These are phyloP conservation scores for Tolypocladium endophyticum DNA, from an alignment of 2,329 filamentous ascomycete species.

Conservation along the genomic window DNA sequence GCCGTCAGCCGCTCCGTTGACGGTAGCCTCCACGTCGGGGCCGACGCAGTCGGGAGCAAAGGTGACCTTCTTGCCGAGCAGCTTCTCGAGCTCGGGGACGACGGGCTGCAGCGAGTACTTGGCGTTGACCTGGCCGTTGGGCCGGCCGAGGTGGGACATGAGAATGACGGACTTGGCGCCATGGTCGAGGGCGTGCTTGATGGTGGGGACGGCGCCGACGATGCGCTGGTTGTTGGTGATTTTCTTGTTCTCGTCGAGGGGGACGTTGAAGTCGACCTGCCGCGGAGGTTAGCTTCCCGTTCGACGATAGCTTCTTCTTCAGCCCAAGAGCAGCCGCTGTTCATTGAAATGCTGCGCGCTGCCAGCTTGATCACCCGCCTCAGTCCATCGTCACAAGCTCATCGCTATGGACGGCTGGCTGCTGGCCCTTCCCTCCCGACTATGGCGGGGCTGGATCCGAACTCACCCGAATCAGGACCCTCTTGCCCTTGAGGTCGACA, in stretches of 20 bases:
- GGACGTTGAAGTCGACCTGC: conserved; percentile 99
- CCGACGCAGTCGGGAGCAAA: conserved; percentile 90
- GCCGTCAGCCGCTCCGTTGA: conserved; percentile 72
- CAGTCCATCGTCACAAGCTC: not conserved
- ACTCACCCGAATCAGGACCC: conserved; percentile 90
- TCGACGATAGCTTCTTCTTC: not conserved
- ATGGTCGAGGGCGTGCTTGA: conserved; percentile 85
- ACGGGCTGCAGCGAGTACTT: conserved; percentile 96
- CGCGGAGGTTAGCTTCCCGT: not conserved
- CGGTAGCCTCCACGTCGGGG: conserved; percentile 77
- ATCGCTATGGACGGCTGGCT: not conserved
- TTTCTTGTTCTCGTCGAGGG: conserved; percentile 83
- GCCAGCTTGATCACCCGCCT: not conserved
- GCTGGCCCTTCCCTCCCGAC: conserved; percentile 7
- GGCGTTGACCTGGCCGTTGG: conserved; percentile 76
- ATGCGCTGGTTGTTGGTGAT: conserved; percentile 99
- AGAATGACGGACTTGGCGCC: conserved; percentile 87
- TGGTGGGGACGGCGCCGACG: conserved; percentile 86
- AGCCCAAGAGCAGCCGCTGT: not conserved
- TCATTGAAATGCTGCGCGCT: not conserved
- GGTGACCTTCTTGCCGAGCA: conserved; percentile 72
- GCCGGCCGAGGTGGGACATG: conserved; percentile 97
- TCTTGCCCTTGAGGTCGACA: conserved; percentile 95
- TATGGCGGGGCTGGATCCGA: conserved; percentile 1
- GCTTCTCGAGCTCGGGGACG: conserved; percentile 82